phyloP scores from a whole-genome alignment of 768 basidiomycete species.

The Podaxis pistillaris region DNA sequence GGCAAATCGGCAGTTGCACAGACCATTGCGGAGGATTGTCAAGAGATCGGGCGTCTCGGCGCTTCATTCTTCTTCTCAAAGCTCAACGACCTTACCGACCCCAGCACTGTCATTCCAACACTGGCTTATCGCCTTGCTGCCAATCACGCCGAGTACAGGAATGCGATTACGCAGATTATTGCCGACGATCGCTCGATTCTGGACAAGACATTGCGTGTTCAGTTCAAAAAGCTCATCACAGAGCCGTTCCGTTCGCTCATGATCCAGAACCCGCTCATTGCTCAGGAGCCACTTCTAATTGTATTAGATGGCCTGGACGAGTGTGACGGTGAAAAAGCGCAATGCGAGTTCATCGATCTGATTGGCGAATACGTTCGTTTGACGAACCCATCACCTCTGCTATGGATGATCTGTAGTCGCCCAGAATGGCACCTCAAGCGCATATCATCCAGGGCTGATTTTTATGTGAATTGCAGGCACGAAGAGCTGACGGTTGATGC shows the following conservation, averaged over 20 bases:
- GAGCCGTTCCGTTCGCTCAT: neutral
- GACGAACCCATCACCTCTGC: neutral
- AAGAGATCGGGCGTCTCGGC: neutral
- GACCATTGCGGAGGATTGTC: constrained; percentile 9
- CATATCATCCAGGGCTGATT: neutral
- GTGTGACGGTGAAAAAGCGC: neutral
- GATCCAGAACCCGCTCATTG: no score
- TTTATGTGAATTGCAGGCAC: neutral
- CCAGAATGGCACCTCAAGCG: neutral
- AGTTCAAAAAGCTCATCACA: constrained; percentile 6
- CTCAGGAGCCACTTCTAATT: neutral
- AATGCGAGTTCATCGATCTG: neutral
- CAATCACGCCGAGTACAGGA: neutral
- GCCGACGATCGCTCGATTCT: neutral
- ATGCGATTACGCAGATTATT: neutral
- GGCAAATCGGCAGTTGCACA: constrained; percentile 15
- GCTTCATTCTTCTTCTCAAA: constrained; percentile 12
- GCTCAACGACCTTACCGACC: neutral
- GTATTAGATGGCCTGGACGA: constrained; percentile 15
- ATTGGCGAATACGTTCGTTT: neutral
- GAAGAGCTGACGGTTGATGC: neutral
- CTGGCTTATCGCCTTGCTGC: constrained; percentile 10
- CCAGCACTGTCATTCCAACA: neutral
- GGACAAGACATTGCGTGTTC: constrained; percentile 1
- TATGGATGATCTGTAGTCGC: constrained; percentile 6